Base-by-base conservation (phyloP, 1,284 basidiomycete genomes). In the Fomitopsis palustris region DNA sequence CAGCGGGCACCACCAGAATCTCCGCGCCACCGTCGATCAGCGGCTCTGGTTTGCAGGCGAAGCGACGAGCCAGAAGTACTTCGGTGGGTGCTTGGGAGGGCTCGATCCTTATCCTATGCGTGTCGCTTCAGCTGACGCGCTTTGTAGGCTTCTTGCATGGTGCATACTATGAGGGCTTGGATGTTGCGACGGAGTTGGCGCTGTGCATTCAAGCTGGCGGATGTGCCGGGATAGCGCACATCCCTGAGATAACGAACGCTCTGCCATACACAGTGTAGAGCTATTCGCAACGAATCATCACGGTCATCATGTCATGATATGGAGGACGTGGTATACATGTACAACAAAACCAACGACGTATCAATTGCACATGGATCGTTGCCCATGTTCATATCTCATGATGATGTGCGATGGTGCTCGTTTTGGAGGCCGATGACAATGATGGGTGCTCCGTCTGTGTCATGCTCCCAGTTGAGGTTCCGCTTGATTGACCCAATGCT, bases 1-100 rank as follows among this genome's bases (percentile, higher is more conserved):
- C 41, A 75, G 72, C 8, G 75, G 73, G 19, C 82, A 86, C 57
- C 78, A 84, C 31, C 70, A 78, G 33, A 85, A 87, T 65, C 67
- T 88, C 53, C 75, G 82, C 52, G 82, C 83, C 14, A 83, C 81
- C 8, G 74, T 87, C 8, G 64, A 72, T 3, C 71, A 74, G 9
- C 74, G 77, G 27, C 71, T 88, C 14, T 86, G 80, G 77, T 88
- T 88, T 64, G 82, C 84, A 2, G 86, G 86, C 7, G 86, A 88
- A 67, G 83, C 81, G 16, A 85, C 81, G 19, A 84, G 79, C 61
- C 67, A 77, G 59, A 76, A 81, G 65, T 83, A 83, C 74, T 87
- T 77, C 62, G 84, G 84, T 80, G 54, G 41, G 77, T 75, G 37
- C n/a, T n/a, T n/a, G 31, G 41, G 35, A 45, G 27, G n/a, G 25